Percentiles rank a stretch among this genome's conserved stretches.
Conservation (phyloP, 164 flowering plant species). For the Berberis vulgaris region DNA sequence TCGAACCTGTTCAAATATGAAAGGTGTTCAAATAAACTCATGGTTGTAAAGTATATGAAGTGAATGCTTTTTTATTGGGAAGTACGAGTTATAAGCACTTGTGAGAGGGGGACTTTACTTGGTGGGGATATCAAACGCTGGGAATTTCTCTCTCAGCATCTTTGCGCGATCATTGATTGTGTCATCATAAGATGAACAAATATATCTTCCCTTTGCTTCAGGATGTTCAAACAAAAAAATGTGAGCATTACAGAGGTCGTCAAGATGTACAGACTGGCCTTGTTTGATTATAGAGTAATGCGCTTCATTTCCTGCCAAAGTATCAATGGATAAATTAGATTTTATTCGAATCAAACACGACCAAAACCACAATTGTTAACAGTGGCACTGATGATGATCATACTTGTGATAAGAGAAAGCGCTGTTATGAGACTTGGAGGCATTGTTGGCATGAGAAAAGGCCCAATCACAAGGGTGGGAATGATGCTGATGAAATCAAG, state of each 20-base stretch:
- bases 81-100: background rate
- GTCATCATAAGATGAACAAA: conserved; percentile 11
- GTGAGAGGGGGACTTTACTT: conserved; percentile 4
- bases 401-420: conserved; percentile 17
- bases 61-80: background rate
- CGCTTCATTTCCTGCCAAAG: conserved; percentile 7
- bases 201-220: conserved; percentile 18
- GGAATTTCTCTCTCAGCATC: conserved; percentile 7
- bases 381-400: background rate
- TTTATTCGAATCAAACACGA: background rate
- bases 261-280: conserved; percentile 11
- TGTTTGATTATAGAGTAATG: conserved; percentile 11
- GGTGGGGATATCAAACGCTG: conserved; percentile 10
- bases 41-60: background rate
- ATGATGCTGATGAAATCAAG: conserved; percentile 22
- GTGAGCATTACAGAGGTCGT: conserved; percentile 17
- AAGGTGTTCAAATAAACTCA: background rate
- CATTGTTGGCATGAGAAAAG: conserved; percentile 22
- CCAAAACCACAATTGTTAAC: background rate
- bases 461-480: conserved; percentile 28
- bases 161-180: conserved; percentile 10
- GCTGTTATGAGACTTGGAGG: conserved; percentile 29
- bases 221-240: conserved; percentile 17
- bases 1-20: conserved; percentile 30
- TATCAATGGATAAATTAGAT: background rate